Conservation (phyloP, 1,284 basidiomycete species). For the Ceratobasidium sp. region DNA sequence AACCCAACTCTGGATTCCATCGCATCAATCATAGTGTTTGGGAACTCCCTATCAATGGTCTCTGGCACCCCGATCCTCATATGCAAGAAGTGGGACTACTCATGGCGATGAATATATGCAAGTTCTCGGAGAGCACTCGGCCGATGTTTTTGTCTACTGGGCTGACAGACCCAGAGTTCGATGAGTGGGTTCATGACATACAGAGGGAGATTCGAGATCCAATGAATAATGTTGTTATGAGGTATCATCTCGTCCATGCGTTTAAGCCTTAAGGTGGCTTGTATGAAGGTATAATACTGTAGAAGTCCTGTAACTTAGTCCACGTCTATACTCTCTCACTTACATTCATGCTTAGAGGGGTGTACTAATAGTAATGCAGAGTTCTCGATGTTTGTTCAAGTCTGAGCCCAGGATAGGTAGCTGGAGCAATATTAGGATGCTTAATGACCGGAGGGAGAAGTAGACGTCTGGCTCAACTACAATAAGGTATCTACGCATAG, state of each 20-base stretch:
- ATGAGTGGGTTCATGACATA: conserved; percentile 15
- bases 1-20: conserved; percentile 1
- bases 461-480: no score
- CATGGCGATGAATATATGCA: conserved; percentile 36
- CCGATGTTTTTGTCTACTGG: conserved; percentile 22
- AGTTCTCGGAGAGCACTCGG: conserved; percentile 17
- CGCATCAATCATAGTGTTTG: background rate
- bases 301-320: no score
- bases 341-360: no score
- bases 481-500: no score
- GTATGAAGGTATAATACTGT: no score
- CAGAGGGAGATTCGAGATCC: conserved; percentile 31
- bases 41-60: conserved; percentile 21
- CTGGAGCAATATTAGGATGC: no score
- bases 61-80: conserved; percentile 31
- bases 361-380: no score
- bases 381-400: no score
- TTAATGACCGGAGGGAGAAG: no score
- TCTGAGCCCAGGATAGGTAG: no score
- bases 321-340: no score
- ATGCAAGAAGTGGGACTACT: conserved; percentile 35
- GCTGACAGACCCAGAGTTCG: conserved; percentile 6
- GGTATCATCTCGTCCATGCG: conserved; percentile 26
- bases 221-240: conserved; percentile 28
- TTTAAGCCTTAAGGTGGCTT: conserved; percentile 9